Base-by-base conservation (phyloP, 2,329 filamentous ascomycete species). In the Colletotrichum costaricense region DNA sequence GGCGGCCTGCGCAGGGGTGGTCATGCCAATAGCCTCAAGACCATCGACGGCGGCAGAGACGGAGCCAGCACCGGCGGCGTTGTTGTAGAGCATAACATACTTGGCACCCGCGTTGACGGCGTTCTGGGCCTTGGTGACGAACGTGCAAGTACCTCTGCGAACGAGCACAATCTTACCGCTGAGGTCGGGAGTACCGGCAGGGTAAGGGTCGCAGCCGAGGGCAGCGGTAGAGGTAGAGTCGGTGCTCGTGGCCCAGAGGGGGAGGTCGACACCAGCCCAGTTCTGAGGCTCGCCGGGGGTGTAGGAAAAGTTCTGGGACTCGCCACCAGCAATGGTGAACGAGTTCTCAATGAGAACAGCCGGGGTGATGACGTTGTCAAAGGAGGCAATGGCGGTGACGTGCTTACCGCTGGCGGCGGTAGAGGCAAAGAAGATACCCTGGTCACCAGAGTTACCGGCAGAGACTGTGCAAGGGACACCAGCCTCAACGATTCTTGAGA, bases 21-120 rank as follows among this genome's bases (percentile, higher is more conserved):
- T 83, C 79, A 87, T 87, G 58, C 81, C 85, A 0, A 81, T 78
- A 14, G 79, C 86, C 12, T 78, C 49, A 56, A 88, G 78, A 2
- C 79, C 78, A 0, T 78, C 54, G 1, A 82, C 82, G 1, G 57
- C 35, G 0, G 77, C 80, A 49, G 84, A 79, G 12, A 84, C 82
- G 8, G 77, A 74, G 5, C 78, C 75, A 3, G 84, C 81, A 16
- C 81, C 83, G 7, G 76, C 74, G 5, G 79, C 80, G 74, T 88
- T 90, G 84, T 92, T 92, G 81, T 92, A 93, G 76, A 91, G 83
- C 75, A 93, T 80, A 67, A 93, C 80, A 75, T 92, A 91, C 77
- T 88, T 86, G 63, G 89, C 91, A 12, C 91, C 91, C 62, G 85
- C 84, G 7, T 83, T 85, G 2, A 82, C 86, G 5, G 88, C 88